Base-by-base conservation (phyloP, 2,329 filamentous ascomycete genomes). In the Colletotrichum sp. region DNA sequence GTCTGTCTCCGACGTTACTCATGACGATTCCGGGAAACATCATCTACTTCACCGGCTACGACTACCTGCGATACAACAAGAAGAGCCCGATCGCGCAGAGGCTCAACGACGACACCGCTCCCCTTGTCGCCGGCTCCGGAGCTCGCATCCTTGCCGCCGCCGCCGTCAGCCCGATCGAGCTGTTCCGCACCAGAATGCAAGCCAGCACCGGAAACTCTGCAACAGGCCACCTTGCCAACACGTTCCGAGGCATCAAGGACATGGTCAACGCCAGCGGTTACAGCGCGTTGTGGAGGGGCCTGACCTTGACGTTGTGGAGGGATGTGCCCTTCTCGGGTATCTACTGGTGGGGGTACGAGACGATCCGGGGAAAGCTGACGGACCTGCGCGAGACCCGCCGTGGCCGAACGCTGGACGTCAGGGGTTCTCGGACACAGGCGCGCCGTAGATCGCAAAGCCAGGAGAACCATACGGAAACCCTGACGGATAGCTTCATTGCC, bases 341-440 rank as follows among this genome's bases (percentile, higher is more conserved):
- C 60, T 99, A 99, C 87, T 99, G 97, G 97, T 98, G 95, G 93
- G 96, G 97, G 15, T 99, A 99, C 83, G 97, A 99, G 87, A 92
- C 91, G 21, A 93, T 96, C 71, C 92, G 96, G 69, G 92, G 93
- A 28, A 87, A 87, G 68, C 85, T 99, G 73, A 94, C 93, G 2
- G 93, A 96, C 79, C 85, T 92, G 65, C 92, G 96, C 78, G 91
- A 90, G 82, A 86, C 87, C 67, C 83, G 85, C 28, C 84, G 87
- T 30, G 89, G 88, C 1, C 85, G 86, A 44, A 80, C 82, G 2
- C 74, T 88, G 8, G 85, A 82, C 63, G 82, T 81, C 30, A 85
- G 85, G 18, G 83, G 85, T 6, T 73, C 81, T 30, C 84, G 87
- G 68, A 84, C 84, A 3, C 85, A 85, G 63, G 85, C 87, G 8